Conservation (phyloP, 441 rosid species). For the Croton setiger region DNA sequence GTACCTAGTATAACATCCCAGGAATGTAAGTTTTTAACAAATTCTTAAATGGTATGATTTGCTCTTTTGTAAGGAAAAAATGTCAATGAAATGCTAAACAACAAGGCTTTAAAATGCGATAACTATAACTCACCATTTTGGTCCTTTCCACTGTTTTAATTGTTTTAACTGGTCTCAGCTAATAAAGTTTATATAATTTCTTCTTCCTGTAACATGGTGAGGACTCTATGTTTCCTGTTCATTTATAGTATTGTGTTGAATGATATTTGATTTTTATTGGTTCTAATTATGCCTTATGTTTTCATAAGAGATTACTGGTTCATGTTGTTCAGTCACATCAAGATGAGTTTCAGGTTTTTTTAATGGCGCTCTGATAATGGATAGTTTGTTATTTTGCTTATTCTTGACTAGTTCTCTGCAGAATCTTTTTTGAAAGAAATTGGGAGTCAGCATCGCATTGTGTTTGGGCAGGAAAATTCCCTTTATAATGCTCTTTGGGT, state of each 20-base stretch:
- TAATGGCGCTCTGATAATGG: constrained; percentile 13
- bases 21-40: too few relatives aligned
- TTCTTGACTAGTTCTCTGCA: constrained; percentile 35
- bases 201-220: neutral
- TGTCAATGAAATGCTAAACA: neutral
- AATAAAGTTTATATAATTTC: neutral
- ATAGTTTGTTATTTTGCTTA: neutral
- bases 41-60: neutral
- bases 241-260: too few relatives aligned
- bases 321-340: neutral
- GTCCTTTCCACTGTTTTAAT: too few relatives aligned
- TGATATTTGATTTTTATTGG: neutral
- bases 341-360: neutral
- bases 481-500: constrained; percentile 94
- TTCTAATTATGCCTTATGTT: neutral
- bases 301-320: neutral
- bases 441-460: constrained; percentile 84
- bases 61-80: neutral
- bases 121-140: neutral
- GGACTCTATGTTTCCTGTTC: neutral
- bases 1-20: too few relatives aligned
- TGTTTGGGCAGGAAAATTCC: constrained; percentile 82
- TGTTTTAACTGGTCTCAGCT: neutral
- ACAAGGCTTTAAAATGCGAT: neutral
- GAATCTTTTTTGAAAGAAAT: constrained; percentile 64